Percentiles rank a stretch among this genome's conserved stretches.
Conservation (phyloP, 2,329 filamentous ascomycete genomes). For the Fusarium austroafricanum region DNA sequence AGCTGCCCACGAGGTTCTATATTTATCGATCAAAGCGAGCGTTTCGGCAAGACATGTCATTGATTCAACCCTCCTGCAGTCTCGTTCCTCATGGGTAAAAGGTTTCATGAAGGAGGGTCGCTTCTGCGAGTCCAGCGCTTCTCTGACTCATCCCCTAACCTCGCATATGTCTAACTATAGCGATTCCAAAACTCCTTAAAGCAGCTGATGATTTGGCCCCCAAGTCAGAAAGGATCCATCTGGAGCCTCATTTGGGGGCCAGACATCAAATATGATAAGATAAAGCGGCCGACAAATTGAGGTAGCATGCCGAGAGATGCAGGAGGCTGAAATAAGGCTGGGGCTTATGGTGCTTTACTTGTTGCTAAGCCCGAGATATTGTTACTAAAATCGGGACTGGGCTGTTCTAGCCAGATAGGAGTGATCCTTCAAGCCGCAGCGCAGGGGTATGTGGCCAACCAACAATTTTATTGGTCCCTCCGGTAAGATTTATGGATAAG, state of each 20-base stretch:
- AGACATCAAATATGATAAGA: background rate
- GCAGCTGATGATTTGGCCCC: background rate
- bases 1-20: background rate
- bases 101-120: too few relatives aligned
- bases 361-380: background rate
- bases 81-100: too few relatives aligned
- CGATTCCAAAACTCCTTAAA: background rate
- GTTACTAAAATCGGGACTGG: background rate
- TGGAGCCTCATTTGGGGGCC: background rate
- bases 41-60: background rate
- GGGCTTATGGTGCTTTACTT: background rate
- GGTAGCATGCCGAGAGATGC: too few relatives aligned
- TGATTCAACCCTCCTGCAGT: background rate
- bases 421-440: background rate
- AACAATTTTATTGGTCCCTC: background rate
- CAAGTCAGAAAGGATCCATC: background rate
- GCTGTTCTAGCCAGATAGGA: background rate
- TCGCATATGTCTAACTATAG: background rate
- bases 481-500: background rate
- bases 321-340: conserved; percentile 26
- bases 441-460: background rate
- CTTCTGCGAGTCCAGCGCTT: background rate
- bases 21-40: background rate
- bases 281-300: background rate
- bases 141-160: accelerated